Percentiles rank a stretch among this genome's conserved stretches.
These are phyloP conservation scores for Botrytis aclada DNA, from an alignment of 2,329 filamentous ascomycete genomes.

Conservation along the genomic window DNA sequence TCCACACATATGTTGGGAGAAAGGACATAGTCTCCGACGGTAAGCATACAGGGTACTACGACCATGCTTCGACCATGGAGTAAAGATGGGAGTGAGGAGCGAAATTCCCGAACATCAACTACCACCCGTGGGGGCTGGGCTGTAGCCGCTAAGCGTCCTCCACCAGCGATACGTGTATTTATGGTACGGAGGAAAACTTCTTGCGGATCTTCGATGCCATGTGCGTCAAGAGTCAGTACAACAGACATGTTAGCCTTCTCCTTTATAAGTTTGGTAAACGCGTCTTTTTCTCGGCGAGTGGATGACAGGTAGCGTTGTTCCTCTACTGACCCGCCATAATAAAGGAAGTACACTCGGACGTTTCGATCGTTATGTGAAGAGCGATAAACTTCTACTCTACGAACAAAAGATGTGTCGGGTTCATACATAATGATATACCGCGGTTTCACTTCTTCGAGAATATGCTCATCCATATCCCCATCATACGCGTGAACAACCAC, in stretches of 20 bases:
- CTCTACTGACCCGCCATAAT: slow-evolving; percentile 91
- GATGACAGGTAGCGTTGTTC: slow-evolving; percentile 89
- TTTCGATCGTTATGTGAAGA: slow-evolving; percentile 88
- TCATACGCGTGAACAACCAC: slow-evolving; percentile 91
- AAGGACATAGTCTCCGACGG: slow-evolving; percentile 93
- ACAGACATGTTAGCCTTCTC: slow-evolving; percentile 92
- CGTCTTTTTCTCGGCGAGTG: slow-evolving; percentile 92
- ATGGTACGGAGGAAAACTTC: slow-evolving; percentile 91
- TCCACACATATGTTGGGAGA: slow-evolving; percentile 90
- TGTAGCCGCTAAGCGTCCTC: slow-evolving; percentile 78
- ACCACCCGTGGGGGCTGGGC: slow-evolving; percentile 86
- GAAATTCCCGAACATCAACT: slow-evolving; percentile 93
- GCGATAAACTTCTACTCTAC: slow-evolving; percentile 90
- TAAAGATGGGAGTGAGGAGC: slow-evolving; percentile 85
- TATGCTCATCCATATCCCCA: slow-evolving; percentile 90
- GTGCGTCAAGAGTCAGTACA: slow-evolving; percentile 71
- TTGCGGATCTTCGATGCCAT: slow-evolving; percentile 73
- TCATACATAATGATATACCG: slow-evolving; percentile 99
- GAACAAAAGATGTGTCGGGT: slow-evolving; percentile 89
- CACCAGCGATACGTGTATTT: slow-evolving; percentile 94
- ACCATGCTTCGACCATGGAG: slow-evolving; percentile 85
- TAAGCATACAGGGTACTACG: slow-evolving; percentile 91
- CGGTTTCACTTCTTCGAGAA: slow-evolving; percentile 91
- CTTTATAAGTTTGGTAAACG: slow-evolving; percentile 91
- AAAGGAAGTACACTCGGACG: slow-evolving; percentile 93